A percentile compares a stretch with the other conserved stretches of the same genome.
Conservation (phyloP, 257 asterid genomes). For the Cruciata laevipes region DNA sequence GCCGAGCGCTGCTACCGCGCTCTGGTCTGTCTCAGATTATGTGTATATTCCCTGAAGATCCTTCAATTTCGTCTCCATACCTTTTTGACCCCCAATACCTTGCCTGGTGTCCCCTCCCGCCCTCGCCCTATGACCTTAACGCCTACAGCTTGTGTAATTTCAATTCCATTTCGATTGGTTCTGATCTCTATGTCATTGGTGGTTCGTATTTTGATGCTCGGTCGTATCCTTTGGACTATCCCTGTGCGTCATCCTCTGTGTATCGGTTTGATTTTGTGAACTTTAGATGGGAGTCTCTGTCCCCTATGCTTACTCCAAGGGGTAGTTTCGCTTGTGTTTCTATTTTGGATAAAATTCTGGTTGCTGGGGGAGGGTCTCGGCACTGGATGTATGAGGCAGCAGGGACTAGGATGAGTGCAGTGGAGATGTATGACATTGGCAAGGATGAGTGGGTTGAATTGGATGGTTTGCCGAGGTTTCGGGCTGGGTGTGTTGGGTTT, state of each 20-base stretch:
- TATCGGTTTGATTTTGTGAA: slow-evolving; percentile 56
- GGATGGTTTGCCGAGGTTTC: slow-evolving; percentile 88
- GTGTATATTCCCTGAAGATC: slow-evolving; percentile 81
- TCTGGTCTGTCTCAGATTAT: slow-evolving; percentile 46
- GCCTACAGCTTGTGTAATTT: slow-evolving; percentile 79
- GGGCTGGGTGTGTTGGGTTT: slow-evolving; percentile 93
- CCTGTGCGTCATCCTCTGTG: slow-evolving; percentile 55
- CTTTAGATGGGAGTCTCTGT: slow-evolving; percentile 52
- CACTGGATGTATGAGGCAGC: slow-evolving; percentile 89
- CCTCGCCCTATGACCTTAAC: slow-evolving; percentile 87
- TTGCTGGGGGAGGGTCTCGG: slow-evolving; percentile 93
- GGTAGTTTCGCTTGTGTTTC: slow-evolving; percentile 93
- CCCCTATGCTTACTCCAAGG: slow-evolving; percentile 78
- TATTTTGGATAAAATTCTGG: slow-evolving; percentile 52
- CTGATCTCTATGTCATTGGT: slow-evolving; percentile 68
- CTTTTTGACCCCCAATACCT: slow-evolving; percentile 59
- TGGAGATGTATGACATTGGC: slow-evolving; percentile 84
- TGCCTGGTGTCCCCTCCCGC: slow-evolving; percentile 76
- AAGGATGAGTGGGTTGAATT: slow-evolving; percentile 76
- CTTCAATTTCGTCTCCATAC: slow-evolving; percentile 61
- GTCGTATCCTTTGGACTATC: slow-evolving; percentile 72
- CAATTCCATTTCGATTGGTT: slow-evolving; percentile 51
- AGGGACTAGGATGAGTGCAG: slow-evolving; percentile 87
- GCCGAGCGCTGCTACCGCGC: slow-evolving; percentile 38
- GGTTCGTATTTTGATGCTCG: slow-evolving; percentile 87